These are phyloP conservation scores for Immersiporthe knoxdaviesiana DNA, from an alignment of 2,329 filamentous ascomycete genomes.

Conservation along the genomic window DNA sequence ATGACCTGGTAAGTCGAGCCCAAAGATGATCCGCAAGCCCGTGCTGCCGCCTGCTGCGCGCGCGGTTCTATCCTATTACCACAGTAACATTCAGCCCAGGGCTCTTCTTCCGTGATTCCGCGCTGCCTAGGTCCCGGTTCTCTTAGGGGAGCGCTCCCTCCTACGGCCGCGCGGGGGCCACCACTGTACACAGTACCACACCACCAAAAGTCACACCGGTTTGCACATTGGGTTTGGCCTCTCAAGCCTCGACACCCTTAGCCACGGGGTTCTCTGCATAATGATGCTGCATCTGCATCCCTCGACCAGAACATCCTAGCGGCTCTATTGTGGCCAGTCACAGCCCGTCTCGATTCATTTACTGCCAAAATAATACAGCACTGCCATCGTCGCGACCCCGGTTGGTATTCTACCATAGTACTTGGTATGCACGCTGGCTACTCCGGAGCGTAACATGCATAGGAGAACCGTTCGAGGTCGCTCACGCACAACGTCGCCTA, in stretches of 20 bases:
- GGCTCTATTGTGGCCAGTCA: constrained; percentile 5
- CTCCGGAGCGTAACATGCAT: constrained; percentile 7
- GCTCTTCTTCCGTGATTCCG: constrained; percentile 19
- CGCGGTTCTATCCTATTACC: neutral
- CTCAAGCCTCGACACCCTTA: constrained; percentile 8
- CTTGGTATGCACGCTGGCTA: constrained; percentile 16
- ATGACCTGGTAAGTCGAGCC: neutral
- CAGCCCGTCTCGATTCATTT: neutral
- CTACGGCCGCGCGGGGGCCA: constrained; percentile 20
- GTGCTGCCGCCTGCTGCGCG: neutral
- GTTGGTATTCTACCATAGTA: constrained; percentile 6
- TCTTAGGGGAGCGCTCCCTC: constrained; percentile 13
- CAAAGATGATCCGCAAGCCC: neutral
- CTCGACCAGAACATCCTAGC: constrained; percentile 10
- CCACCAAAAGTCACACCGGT: constrained; percentile 13
- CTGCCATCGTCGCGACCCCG: constrained; percentile 20
- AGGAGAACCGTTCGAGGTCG: constrained; percentile 15
- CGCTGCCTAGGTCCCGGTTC: constrained; percentile 12
- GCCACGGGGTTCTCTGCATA: constrained; percentile 18
- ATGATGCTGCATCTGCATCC: constrained; percentile 14
- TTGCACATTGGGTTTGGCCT: constrained; percentile 11
- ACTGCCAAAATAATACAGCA: constrained; percentile 13
- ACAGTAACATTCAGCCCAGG: constrained; percentile 12
- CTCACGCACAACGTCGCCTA: constrained; percentile 19
- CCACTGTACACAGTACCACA: constrained; percentile 4